These are phyloP conservation scores for Penicillium pulvis DNA, from an alignment of 495 filamentous ascomycete genomes.

Conservation along the genomic window DNA sequence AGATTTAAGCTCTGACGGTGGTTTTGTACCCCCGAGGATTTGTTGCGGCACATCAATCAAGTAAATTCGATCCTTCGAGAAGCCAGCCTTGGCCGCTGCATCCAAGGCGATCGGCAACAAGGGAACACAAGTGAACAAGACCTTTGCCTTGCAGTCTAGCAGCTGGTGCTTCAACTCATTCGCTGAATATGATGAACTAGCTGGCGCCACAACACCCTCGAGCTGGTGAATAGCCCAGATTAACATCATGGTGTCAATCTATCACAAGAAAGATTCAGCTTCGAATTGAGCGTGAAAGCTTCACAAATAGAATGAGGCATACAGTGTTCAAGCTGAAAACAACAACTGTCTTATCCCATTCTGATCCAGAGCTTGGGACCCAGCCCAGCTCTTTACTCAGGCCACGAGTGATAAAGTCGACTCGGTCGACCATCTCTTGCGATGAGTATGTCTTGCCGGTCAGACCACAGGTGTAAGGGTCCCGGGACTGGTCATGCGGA, in stretches of 20 bases:
- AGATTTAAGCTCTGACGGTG: constrained; percentile 62
- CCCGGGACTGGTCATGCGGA: too few relatives aligned
- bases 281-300: too few relatives aligned
- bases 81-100: constrained; percentile 65
- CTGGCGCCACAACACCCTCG: constrained; percentile 73
- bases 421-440: too few relatives aligned
- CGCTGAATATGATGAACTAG: constrained; percentile 79
- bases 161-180: constrained; percentile 79
- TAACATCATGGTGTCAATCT: constrained; percentile 81
- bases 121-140: constrained; percentile 78
- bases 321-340: too few relatives aligned
- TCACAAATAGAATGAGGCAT: too few relatives aligned
- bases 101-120: constrained; percentile 69
- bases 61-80: constrained; percentile 73
- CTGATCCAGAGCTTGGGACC: too few relatives aligned
- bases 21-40: constrained; percentile 48
- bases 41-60: constrained; percentile 65
- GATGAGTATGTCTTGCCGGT: too few relatives aligned
- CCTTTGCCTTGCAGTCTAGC: constrained; percentile 70
- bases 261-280: not conserved
- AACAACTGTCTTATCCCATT: too few relatives aligned
- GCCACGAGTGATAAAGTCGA: too few relatives aligned
- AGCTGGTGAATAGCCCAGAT: constrained; percentile 77
- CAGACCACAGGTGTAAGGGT: too few relatives aligned
- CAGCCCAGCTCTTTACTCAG: too few relatives aligned